These are phyloP conservation scores for Strobilomyces dryophilus DNA, from an alignment of 768 basidiomycete species.

Conservation along the genomic window DNA sequence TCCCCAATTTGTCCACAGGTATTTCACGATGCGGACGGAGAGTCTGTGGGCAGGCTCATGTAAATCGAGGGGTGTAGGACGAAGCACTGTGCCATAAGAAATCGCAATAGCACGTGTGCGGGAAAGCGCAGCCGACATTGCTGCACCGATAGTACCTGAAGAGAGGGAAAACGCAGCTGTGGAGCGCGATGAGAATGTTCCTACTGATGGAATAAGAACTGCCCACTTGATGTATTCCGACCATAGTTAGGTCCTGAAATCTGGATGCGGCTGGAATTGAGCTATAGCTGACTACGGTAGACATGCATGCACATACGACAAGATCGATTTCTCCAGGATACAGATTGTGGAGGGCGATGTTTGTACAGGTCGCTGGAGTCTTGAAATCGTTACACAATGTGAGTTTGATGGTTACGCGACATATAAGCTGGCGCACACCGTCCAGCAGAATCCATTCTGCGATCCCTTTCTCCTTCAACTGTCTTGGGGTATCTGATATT, in stretches of 20 bases:
- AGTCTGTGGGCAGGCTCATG: conserved; percentile 73
- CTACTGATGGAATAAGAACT: neutral
- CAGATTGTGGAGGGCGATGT: conserved; percentile 86
- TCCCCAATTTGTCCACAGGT: conserved; percentile 87
- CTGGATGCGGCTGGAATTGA: conserved; percentile 32
- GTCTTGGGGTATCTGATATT: conserved; percentile 53
- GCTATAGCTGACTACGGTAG: neutral
- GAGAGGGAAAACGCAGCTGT: conserved; percentile 84
- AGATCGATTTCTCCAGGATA: conserved; percentile 85
- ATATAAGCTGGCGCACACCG: conserved; percentile 48
- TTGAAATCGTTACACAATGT: conserved; percentile 25
- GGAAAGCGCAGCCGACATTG: conserved; percentile 74
- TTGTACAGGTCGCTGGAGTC: conserved; percentile 91
- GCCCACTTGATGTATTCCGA: conserved; percentile 74
- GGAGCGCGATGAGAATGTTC: conserved; percentile 1
- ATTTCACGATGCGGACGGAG: conserved; percentile 58
- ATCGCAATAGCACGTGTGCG: conserved; percentile 75
- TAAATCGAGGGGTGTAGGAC: conserved; percentile 57
- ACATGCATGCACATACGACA: conserved; percentile 49
- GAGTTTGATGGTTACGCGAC: conserved; percentile 4
- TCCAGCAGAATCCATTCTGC: conserved; percentile 91
- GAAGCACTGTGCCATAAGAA: conserved; percentile 78
- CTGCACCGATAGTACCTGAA: conserved; percentile 90
- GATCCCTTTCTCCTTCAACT: conserved; percentile 70
- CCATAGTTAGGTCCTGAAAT: conserved; percentile 86